Evolutionary conservation across 164 flowering plant genomes (phyloP), one percentile per base, ranked within the genome.

Genomic region (Vitis cinerea): DNA sequence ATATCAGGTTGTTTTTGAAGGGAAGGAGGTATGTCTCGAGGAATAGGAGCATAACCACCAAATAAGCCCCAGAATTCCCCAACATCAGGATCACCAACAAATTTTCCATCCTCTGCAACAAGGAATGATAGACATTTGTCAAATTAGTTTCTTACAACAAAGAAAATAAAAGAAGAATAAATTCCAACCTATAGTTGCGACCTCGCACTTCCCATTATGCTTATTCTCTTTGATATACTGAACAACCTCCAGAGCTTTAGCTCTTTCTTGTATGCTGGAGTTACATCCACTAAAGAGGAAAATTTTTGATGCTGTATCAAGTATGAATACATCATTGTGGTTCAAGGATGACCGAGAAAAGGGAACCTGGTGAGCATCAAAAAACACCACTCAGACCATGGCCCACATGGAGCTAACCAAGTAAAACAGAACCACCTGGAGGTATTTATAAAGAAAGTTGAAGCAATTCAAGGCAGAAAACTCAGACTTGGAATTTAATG

Each of bases 21-120:
- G 44, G 77, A 31, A 61, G 67, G 71, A 61, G 87, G 71, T 17
- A 76, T 51, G 29, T 82, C 84, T 65, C 82, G 58, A 4, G 90
- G 79, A 80, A 87, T 81, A 49, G 94, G 94, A 71, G 89, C 94
- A 82, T 81, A 87, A 59, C 94, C 94, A 72, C 92, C 94, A 71
- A 89, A 89, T 8, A 89, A 80, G 68, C 85, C 75, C 94, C 94
- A 89, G 64, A 89, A 89, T 61, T 89, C 94, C 62, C 94, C 94
- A 66, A 75, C 85, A 61, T 89, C 94, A 74, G 91, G 29, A 82
- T 89, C 91, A 76, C 85, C 87, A 64, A 86, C 86, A 73, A 89
- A 81, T 75, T 87, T 87, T 13, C 94, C 94, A 82, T 87, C 94
- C 83, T 87, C 94, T 89, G 71, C 65, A 80, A 19, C 49, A 71